A percentile compares a stretch with the other conserved stretches of the same genome.
Evolutionary conservation across 495 filamentous ascomycete species (phyloP).

Genomic region (Cairneyella variabilis): DNA sequence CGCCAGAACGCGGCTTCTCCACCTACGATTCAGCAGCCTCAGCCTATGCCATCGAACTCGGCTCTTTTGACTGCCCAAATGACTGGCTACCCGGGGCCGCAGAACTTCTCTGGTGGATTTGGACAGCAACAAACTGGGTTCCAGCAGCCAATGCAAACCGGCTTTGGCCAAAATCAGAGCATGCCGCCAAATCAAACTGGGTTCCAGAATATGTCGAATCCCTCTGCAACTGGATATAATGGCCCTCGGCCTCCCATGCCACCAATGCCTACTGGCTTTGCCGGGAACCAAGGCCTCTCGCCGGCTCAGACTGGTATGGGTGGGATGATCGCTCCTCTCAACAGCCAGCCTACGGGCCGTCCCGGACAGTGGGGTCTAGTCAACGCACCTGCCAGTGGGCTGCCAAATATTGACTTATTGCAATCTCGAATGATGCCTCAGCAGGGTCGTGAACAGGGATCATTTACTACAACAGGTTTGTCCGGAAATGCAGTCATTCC

Average conservation of each 20-base stretch:
- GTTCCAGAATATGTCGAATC: conserved; percentile 40
- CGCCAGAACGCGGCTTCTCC: conserved; percentile 60
- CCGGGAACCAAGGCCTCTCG: conserved; percentile 51
- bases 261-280: conserved; percentile 87
- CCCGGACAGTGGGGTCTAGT: conserved; percentile 98
- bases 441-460: conserved; percentile 81
- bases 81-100: conserved; percentile 60
- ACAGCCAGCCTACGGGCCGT: conserved; percentile 91
- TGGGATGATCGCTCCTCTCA: conserved; percentile 58
- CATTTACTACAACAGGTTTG: conserved; percentile 79
- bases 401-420: conserved; percentile 91
- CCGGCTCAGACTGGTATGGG: conserved; percentile 55
- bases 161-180: conserved; percentile 56
- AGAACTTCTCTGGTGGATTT: conserved; percentile 27
- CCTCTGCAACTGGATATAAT: conserved; percentile 57
- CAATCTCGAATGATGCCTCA: conserved; percentile 99
- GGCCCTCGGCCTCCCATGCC: conserved; percentile 89
- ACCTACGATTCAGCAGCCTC: conserved; percentile 80
- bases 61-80: conserved; percentile 72
- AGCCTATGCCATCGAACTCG: conserved; percentile 74
- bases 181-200: conserved; percentile 59
- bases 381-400: conserved; percentile 82
- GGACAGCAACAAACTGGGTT: conserved; percentile 57
- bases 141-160: conserved; percentile 49
- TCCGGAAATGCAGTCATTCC: conserved; percentile 93